Evolutionary conservation across 805 yeast genomes (phyloP).

Genomic region (Zygosaccharomyces siamensis): DNA sequence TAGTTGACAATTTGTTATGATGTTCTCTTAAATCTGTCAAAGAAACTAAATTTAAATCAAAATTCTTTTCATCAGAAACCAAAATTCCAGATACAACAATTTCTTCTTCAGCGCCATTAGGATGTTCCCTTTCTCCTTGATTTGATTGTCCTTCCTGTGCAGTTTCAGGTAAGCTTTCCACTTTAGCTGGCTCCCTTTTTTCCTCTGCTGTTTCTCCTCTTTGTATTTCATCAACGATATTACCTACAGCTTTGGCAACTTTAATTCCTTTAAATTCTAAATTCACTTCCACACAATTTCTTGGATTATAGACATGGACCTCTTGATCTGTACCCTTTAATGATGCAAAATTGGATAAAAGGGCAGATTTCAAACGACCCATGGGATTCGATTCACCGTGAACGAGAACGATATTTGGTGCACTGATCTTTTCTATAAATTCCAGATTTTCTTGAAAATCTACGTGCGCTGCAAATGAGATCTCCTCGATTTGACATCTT

Average conservation of each 20-base stretch:
- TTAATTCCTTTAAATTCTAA: slow-evolving; percentile 79
- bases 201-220: slow-evolving; percentile 32
- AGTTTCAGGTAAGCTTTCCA: slow-evolving; percentile 65
- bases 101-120: slow-evolving; percentile 38
- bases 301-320: slow-evolving; percentile 86
- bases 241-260: slow-evolving; percentile 71
- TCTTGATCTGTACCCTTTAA: slow-evolving; percentile 83
- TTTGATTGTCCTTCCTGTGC: slow-evolving; percentile 64
- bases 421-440: slow-evolving; percentile 83
- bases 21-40: slow-evolving; percentile 85
- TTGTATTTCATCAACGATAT: slow-evolving; percentile 45
- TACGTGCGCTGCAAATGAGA: slow-evolving; percentile 99
- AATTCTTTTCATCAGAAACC: slow-evolving; percentile 73
- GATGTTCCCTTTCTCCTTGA: slow-evolving; percentile 40
- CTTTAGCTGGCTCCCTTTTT: slow-evolving; percentile 14
- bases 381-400: slow-evolving; percentile 98
- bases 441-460: slow-evolving; percentile 91
- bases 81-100: slow-evolving; percentile 69
- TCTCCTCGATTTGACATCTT: slow-evolving; percentile 81
- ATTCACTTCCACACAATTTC: slow-evolving; percentile 76
- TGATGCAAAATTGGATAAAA: slow-evolving; percentile 77
- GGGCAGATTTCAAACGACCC: slow-evolving; percentile 94
- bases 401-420: slow-evolving; percentile 80
- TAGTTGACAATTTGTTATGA: slow-evolving; percentile 73
- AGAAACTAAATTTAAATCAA: slow-evolving; percentile 76